These are phyloP conservation scores for Mortierella claussenii DNA, from an alignment of 192 early-diverging fungal genomes.

Conservation along the genomic window DNA sequence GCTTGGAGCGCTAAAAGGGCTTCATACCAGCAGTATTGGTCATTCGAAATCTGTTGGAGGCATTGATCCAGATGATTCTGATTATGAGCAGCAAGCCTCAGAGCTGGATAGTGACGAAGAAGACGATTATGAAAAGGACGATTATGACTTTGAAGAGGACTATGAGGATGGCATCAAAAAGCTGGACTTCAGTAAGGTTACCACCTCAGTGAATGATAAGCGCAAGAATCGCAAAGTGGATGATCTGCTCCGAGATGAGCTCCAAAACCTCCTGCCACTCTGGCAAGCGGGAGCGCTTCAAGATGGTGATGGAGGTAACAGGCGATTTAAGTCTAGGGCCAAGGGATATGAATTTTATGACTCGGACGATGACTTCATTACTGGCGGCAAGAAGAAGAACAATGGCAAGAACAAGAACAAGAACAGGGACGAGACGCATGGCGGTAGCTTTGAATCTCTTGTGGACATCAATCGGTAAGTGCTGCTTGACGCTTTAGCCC, in stretches of 20 bases:
- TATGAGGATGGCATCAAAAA: constrained; percentile 39
- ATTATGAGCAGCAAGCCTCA: constrained; percentile 30
- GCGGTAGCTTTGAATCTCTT: constrained; percentile 30
- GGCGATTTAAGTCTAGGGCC: constrained; percentile 35
- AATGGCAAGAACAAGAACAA: constrained; percentile 22
- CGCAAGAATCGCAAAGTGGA: constrained; percentile 36
- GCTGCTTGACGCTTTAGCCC: not conserved
- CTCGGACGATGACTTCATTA: constrained; percentile 34
- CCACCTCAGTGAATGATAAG: constrained; percentile 20
- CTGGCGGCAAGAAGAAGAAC: constrained; percentile 19
- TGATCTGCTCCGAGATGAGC: constrained; percentile 34
- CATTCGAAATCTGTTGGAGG: constrained; percentile 25
- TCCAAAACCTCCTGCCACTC: constrained; percentile 34
- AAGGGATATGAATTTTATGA: constrained; percentile 46
- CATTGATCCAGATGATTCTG: constrained; percentile 12
- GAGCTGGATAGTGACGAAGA: constrained; percentile 17
- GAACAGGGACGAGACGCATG: constrained; percentile 39
- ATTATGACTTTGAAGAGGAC: constrained; percentile 48
- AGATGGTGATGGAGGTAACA: constrained; percentile 36
- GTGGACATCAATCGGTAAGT: constrained; percentile 39
- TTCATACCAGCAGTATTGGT: constrained; percentile 15
- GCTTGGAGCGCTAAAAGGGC: constrained; percentile 33
- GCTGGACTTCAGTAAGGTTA: constrained; percentile 33
- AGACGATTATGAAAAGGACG: constrained; percentile 25
- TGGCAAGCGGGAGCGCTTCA: constrained; percentile 36